Evolutionary conservation across 352 stramenopile species (phyloP), one percentile per base, ranked within the genome.

Genomic region (Pythium plurisporium): DNA sequence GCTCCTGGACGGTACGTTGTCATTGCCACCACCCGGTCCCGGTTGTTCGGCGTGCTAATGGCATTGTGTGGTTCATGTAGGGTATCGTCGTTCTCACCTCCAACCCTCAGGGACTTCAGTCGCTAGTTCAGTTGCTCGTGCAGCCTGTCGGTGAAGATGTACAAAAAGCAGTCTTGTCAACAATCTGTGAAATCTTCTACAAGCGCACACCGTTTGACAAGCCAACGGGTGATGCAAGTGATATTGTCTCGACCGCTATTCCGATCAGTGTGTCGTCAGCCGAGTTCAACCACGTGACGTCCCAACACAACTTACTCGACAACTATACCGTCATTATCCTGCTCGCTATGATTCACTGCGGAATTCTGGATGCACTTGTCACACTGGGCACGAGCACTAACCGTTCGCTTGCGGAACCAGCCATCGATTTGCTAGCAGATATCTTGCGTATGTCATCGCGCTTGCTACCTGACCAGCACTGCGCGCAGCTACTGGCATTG

Each of bases 131-230:
- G 38, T 63, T 96, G 29, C 69, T 96, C 9, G 84, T 95, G 14
- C 76, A 83, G n/a, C 87, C 87, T 4, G 85, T 96, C 0, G 87
- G 86, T 5, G 85, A 95, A 60, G 87, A 96, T 44, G 84, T 96
- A 4, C 85, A 95, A 56, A 92, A 95, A 59, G 82, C 82, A 1
- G 84, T 95, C 41, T 60, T 95, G 3, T 89, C 86, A 8, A 95
- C 86, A 14, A 93, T 95, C 47, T 95, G 86, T 41, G 86, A 95
- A 61, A 91, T 95, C 37, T 95, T 95, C 55, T 93, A 92, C 65
- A 94, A 92, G 65, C 84, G 80, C 25, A 89, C 82, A 8, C 70
- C 77, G 17, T 91, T 94, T 52, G 82, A 94, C 71, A 91, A 90
- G 64, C 25, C 40, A 0, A 6, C 48, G 5, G 61, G 53, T 3